Conservation (phyloP, 2,329 filamentous ascomycete genomes). For the Hirsutella minnesotensis region DNA sequence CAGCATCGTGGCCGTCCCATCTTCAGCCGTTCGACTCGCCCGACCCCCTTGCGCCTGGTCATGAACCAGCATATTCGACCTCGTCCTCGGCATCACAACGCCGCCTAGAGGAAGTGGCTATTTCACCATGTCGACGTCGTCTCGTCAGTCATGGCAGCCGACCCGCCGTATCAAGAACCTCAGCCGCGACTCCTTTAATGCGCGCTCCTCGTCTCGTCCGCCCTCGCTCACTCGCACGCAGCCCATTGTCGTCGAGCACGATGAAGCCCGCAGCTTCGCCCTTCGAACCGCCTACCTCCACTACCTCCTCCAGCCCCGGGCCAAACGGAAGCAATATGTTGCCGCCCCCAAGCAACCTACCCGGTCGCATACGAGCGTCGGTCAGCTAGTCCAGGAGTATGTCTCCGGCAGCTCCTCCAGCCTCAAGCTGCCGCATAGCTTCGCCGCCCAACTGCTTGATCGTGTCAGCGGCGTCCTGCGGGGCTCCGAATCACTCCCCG, state of each 20-base stretch:
- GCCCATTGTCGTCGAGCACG: constrained; percentile 42
- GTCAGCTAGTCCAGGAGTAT: constrained; percentile 84
- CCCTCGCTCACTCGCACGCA: constrained; percentile 30
- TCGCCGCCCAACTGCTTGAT: constrained; percentile 46
- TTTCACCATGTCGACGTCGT: constrained; percentile 37
- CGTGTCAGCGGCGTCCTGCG: constrained; percentile 70
- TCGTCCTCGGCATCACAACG: constrained; percentile 16
- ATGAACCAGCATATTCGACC: constrained; percentile 17
- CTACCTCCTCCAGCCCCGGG: constrained; percentile 83
- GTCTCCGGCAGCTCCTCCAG: constrained; percentile 35
- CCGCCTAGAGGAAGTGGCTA: constrained; percentile 12
- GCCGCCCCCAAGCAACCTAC: constrained; percentile 49
- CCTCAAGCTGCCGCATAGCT: constrained; percentile 46
- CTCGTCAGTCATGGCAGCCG: constrained; percentile 33
- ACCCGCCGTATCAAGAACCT: constrained; percentile 32
- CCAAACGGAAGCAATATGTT: constrained; percentile 82
- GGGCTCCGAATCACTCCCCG: constrained; percentile 72
- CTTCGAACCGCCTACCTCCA: constrained; percentile 83
- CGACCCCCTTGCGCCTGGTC: constrained; percentile 7
- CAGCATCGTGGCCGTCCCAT: neutral
- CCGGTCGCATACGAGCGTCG: constrained; percentile 58
- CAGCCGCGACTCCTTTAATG: constrained; percentile 28
- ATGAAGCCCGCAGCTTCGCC: constrained; percentile 86
- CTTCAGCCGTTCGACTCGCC: neutral
- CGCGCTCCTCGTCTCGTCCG: constrained; percentile 32